Evolutionary conservation across 257 asterid genomes (phyloP).

Genomic region (Ligustrum vulgare): DNA sequence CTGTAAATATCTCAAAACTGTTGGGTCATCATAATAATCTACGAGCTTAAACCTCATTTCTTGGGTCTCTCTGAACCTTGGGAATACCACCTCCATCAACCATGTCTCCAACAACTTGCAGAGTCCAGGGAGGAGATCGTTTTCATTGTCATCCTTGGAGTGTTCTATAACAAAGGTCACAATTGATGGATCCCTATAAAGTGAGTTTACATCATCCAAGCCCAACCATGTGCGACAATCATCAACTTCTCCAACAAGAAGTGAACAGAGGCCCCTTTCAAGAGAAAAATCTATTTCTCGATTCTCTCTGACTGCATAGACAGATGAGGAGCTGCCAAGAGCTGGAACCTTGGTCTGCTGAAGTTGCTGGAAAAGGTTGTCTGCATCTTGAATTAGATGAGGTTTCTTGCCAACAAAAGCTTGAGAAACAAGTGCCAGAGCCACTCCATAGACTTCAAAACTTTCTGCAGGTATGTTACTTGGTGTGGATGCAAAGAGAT

Average conservation of each 20-base stretch:
- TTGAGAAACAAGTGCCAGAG: constrained; percentile 93
- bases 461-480: constrained; percentile 96
- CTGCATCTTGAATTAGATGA: constrained; percentile 89
- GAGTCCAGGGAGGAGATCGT: constrained; percentile 85
- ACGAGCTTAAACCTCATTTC: constrained; percentile 74
- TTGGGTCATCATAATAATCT: constrained; percentile 94
- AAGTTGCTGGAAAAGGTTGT: constrained; percentile 94
- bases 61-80: constrained; percentile 89
- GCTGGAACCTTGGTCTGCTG: constrained; percentile 79
- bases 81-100: constrained; percentile 97
- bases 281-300: constrained; percentile 85
- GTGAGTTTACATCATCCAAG: constrained; percentile 68
- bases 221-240: constrained; percentile 95
- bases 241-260: constrained; percentile 91
- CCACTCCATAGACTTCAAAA: constrained; percentile 96
- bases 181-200: constrained; percentile 83
- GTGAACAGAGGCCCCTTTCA: constrained; percentile 98
- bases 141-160: constrained; percentile 72
- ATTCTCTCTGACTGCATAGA: constrained; percentile 51
- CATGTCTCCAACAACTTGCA: constrained; percentile 94
- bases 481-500: constrained; percentile 91
- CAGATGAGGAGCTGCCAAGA: constrained; percentile 43
- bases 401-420: constrained; percentile 91
- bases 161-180: constrained; percentile 76
- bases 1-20: constrained; percentile 88